These are phyloP conservation scores for Tetrapisispora namnaoensis DNA, from an alignment of 805 yeast species.

Conservation along the genomic window DNA sequence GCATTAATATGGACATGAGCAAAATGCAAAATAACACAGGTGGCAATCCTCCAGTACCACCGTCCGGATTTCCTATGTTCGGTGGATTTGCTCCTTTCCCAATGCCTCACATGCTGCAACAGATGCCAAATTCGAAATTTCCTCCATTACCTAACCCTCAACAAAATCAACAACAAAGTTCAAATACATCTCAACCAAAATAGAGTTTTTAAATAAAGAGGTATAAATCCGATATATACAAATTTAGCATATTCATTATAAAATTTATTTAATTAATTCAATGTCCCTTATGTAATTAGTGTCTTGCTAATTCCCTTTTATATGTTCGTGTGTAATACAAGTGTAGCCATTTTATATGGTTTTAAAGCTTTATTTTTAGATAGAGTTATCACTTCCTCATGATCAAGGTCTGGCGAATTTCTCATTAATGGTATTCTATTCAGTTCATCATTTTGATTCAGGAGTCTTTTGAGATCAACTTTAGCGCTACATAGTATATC, in stretches of 20 bases:
- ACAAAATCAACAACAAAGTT: slow-evolving; percentile 5
- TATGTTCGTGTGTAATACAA: background rate
- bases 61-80: slow-evolving; percentile 29
- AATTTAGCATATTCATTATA: background rate
- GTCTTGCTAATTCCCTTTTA: no score
- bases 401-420: background rate
- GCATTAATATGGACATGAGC: slow-evolving; percentile 3
- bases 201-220: background rate
- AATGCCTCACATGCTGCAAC: slow-evolving; percentile 32
- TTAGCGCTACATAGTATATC: slow-evolving; percentile 62
- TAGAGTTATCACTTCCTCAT: background rate
- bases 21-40: background rate
- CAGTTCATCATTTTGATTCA: background rate
- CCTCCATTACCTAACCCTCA: slow-evolving; percentile 4
- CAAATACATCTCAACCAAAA: background rate
- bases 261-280: background rate
- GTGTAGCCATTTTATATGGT: background rate
- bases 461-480: background rate
- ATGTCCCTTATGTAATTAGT: background rate
- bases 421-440: background rate
- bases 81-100: slow-evolving; percentile 30
- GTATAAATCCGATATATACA: background rate
- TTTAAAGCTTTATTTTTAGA: background rate
- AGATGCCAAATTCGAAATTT: slow-evolving; percentile 24
- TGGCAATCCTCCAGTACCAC: slow-evolving; percentile 13